Conservation (phyloP, 345 rosid genomes). For the Nasturtium officinale region DNA sequence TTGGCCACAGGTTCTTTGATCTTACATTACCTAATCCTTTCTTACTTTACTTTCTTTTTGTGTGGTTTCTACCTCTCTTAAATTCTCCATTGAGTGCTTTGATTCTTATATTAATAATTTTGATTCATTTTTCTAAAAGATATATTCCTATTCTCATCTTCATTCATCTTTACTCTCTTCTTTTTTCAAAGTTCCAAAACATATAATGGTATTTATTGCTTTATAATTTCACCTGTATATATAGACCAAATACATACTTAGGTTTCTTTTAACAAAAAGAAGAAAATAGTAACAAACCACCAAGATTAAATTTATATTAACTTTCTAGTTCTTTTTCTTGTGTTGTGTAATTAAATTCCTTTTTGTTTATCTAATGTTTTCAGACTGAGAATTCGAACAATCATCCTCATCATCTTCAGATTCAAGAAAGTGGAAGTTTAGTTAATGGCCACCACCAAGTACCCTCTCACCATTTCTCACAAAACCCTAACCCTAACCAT, state of each 20-base stretch:
- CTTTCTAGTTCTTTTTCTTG: slow-evolving; percentile 2
- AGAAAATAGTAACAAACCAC: neutral
- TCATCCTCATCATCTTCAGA: slow-evolving; percentile 40
- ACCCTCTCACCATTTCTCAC: slow-evolving; percentile 38
- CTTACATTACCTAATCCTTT: slow-evolving; percentile 28
- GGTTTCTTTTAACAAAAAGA: neutral
- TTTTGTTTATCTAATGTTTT: slow-evolving; percentile 9
- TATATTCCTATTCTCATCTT: slow-evolving; percentile 45
- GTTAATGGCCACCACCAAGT: slow-evolving; percentile 32
- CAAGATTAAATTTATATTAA: neutral
- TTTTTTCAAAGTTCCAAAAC: slow-evolving; percentile 31
- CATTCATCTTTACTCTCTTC: slow-evolving; percentile 39
- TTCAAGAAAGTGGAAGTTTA: slow-evolving; percentile 39
- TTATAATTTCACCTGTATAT: slow-evolving; percentile 40
- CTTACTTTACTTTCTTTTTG: slow-evolving; percentile 28
- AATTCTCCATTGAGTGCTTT: slow-evolving; percentile 29
- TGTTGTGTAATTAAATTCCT: slow-evolving; percentile 3
- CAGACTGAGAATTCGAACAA: slow-evolving; percentile 39
- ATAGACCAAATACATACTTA: slow-evolving; percentile 21
- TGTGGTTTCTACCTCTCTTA: slow-evolving; percentile 27
- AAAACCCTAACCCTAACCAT: slow-evolving; percentile 46
- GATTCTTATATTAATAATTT: slow-evolving; percentile 39
- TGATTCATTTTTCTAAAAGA: slow-evolving; percentile 41
- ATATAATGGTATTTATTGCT: slow-evolving; percentile 43
- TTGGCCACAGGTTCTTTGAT: slow-evolving; percentile 45